Evolutionary conservation across 139 green algal species (phyloP).

Genomic region (Tetratostichococcus sp.): DNA sequence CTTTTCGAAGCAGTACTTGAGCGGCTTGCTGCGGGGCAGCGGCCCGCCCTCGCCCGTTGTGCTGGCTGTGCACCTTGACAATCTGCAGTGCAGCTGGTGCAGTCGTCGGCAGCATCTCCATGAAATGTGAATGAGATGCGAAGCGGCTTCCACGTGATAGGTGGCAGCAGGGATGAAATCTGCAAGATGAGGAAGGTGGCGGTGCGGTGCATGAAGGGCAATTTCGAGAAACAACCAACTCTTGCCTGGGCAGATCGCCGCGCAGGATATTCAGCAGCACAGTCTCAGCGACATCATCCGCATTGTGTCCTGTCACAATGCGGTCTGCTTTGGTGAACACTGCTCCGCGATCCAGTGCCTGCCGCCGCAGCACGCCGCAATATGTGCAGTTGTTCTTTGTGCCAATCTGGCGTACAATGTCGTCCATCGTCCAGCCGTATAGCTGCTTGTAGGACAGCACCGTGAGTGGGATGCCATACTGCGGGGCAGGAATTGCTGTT

Average conservation of each 20-base stretch:
- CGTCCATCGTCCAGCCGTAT: conserved; percentile 98
- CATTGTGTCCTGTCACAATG: conserved; percentile 92
- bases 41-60: conserved; percentile 69
- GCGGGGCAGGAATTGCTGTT: too few species aligned
- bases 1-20: conserved; percentile 97
- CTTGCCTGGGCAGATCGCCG: conserved; percentile 77
- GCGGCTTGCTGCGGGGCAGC: conserved; percentile 93
- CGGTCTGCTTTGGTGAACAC: conserved; percentile 63
- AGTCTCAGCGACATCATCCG: conserved; percentile 95
- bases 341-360: conserved; percentile 87
- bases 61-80: conserved; percentile 75
- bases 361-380: conserved; percentile 90
- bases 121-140: too few species aligned
- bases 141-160: not conserved
- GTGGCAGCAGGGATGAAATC: too few species aligned
- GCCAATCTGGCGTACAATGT: conserved; percentile 91
- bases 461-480: conserved; percentile 67
- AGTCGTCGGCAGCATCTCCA: too few species aligned
- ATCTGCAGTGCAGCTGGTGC: too few species aligned
- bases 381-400: conserved; percentile 97
- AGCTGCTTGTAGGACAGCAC: conserved; percentile 93
- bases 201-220: too few species aligned
- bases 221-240: too few species aligned
- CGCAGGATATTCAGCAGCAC: conserved; percentile 95
- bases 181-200: too few species aligned